Percentiles rank a stretch among this genome's conserved stretches.
These are phyloP conservation scores for Entomortierella lignicola DNA, from an alignment of 192 early-diverging fungal genomes.

Conservation along the genomic window DNA sequence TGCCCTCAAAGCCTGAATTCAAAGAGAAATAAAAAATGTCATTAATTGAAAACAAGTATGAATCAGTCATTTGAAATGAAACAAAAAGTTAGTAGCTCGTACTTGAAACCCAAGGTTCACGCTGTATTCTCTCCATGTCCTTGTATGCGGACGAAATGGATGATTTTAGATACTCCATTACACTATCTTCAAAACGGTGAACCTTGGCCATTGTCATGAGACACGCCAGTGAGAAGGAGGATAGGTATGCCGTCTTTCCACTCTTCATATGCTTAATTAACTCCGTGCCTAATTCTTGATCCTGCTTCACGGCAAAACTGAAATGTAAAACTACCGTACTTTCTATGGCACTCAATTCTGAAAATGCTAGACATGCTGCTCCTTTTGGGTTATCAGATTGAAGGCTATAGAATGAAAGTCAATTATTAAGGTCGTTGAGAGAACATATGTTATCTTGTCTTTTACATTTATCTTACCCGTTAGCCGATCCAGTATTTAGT, in stretches of 20 bases:
- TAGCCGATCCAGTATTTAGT: conserved; percentile 48
- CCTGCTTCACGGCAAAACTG: conserved; percentile 77
- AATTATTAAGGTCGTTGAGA: conserved; percentile 1
- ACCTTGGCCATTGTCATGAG: conserved; percentile 75
- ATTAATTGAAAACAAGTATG: too few relatives aligned
- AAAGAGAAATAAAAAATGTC: background rate
- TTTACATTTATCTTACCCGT: conserved; percentile 11
- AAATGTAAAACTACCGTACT: conserved; percentile 80
- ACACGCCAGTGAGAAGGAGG: conserved; percentile 75
- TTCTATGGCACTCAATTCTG: conserved; percentile 66
- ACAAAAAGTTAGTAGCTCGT: background rate
- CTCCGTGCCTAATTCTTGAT: conserved; percentile 69
- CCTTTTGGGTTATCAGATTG: conserved; percentile 30
- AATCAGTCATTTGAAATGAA: background rate
- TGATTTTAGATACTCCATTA: conserved; percentile 63
- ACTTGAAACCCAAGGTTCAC: conserved; percentile 59
- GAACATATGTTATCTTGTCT: background rate
- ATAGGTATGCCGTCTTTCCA: conserved; percentile 53
- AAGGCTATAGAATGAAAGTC: conserved; percentile 18
- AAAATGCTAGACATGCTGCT: conserved; percentile 28
- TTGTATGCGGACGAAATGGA: conserved; percentile 58
- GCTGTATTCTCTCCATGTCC: conserved; percentile 58
- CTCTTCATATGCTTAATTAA: conserved; percentile 66
- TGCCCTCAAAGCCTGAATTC: conserved; percentile 29
- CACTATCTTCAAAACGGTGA: conserved; percentile 76